Conservation (phyloP, 192 early-diverging fungal species). For the Funneliformis mosseae region DNA sequence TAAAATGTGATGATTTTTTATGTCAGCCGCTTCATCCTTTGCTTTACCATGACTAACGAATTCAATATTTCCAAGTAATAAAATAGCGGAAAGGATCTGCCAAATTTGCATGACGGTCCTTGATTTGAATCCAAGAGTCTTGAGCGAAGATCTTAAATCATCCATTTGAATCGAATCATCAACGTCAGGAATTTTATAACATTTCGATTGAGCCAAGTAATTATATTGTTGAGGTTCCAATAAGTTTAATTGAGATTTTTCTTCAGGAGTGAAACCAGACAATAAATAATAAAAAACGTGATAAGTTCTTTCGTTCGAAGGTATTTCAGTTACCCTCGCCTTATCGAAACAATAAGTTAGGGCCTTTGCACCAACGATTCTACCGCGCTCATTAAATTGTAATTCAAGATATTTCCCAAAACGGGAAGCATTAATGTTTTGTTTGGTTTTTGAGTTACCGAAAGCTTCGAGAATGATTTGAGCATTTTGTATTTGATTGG, state of each 20-base stretch:
- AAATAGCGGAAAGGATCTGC: constrained; percentile 82
- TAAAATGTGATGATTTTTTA: constrained; percentile 75
- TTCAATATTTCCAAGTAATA: constrained; percentile 89
- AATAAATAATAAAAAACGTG: constrained; percentile 86
- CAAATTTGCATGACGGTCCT: constrained; percentile 79
- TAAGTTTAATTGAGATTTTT: constrained; percentile 66
- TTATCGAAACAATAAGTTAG: constrained; percentile 72
- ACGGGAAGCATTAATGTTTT: constrained; percentile 70
- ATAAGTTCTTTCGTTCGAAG: constrained; percentile 64
- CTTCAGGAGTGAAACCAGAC: constrained; percentile 71
- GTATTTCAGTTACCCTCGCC: constrained; percentile 59
- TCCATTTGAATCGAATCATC: constrained; percentile 64
- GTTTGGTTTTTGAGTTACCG: constrained; percentile 64
- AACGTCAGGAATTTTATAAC: constrained; percentile 38
- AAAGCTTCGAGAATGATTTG: constrained; percentile 81
- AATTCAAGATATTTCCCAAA: constrained; percentile 84
- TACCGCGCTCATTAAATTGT: constrained; percentile 85
- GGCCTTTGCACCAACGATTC: constrained; percentile 79
- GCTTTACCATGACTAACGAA: constrained; percentile 66
- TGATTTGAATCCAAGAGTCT: constrained; percentile 61
- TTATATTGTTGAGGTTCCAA: constrained; percentile 60
- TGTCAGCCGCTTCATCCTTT: constrained; percentile 68
- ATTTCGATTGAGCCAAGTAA: constrained; percentile 45
- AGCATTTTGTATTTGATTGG: constrained; percentile 68
- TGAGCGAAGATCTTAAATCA: constrained; percentile 64